Base-by-base conservation (phyloP, 495 filamentous ascomycete species). In the Aspergillus panamensis region DNA sequence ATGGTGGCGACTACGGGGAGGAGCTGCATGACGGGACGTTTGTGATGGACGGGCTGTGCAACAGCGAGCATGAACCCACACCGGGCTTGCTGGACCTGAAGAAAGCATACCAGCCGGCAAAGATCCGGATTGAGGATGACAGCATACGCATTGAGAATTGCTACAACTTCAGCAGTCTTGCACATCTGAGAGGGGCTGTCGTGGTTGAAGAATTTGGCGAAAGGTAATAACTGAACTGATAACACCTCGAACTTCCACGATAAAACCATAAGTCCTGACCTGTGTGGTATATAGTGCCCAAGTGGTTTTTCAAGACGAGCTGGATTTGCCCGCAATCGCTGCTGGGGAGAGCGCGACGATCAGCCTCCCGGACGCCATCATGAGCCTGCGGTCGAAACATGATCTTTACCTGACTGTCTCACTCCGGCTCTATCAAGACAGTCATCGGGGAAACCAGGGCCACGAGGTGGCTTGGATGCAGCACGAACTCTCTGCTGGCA, bases 1-100 rank as follows among this genome's bases (percentile, higher is more conserved):
- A 85, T 49, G 86, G 85, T 3, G 86, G 85, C 3, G 86, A 89
- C 56, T 87, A 86, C 69, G 83, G 79, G 3, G 86, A 89, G 52
- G 57, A 73, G 3, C 86, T 84, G 0, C 85, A 88, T 58, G 84
- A 87, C 52, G 76, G 74, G 7, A 82, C 76, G 19, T 88, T 87
- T 65, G 80, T 85, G 48, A 82, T 87, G 77, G 85, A 87, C 58
- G 86, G 86, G 14, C 68, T 88, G 4, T 67, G 79, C 8, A 69
- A 75, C 62, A 81, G 77, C 7, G 76, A 79, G 21, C 84, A 88
- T 58, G 74, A 70, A 0, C 83, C 86, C 3, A 79, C 71, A 0
- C 85, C 82, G 0, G 85, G 82, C 0, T 51, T 88, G 17, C 58
- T 74, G 13, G 85, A 89, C 64, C 77, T 80, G 14, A 84, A 84